These are phyloP conservation scores for Globisporangium nunn DNA, from an alignment of 352 stramenopile species.

Conservation along the genomic window DNA sequence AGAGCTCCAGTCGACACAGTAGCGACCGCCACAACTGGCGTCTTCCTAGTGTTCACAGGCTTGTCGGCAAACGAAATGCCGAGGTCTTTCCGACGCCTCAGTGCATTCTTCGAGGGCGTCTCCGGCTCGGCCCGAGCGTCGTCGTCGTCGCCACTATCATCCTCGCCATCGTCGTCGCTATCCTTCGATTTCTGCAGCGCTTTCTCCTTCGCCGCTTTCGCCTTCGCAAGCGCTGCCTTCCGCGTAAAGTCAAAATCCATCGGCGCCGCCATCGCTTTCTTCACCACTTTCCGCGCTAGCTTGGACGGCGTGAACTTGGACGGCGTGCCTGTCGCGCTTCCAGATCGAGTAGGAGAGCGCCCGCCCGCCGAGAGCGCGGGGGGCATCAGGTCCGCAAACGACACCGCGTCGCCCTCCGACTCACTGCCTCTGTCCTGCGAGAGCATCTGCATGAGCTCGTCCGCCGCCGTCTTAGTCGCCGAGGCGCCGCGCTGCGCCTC, in stretches of 20 bases:
- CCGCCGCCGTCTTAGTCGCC: slow-evolving; percentile 20
- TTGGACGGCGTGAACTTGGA: slow-evolving; percentile 18
- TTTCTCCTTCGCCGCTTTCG: slow-evolving; percentile 19
- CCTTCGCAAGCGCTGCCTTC: slow-evolving; percentile 28
- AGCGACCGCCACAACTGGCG: not conserved
- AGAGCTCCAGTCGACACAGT: not conserved
- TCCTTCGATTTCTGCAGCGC: slow-evolving; percentile 19
- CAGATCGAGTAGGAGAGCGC: not conserved
- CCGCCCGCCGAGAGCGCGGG: slow-evolving; percentile 18
- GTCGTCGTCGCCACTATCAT: not conserved
- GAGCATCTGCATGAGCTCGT: slow-evolving; percentile 51
- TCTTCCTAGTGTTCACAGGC: not conserved
- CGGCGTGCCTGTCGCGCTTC: slow-evolving; percentile 1
- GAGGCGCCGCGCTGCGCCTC: slow-evolving; percentile 2
- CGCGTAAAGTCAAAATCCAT: slow-evolving; percentile 52
- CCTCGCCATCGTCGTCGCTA: not conserved
- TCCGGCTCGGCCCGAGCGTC: slow-evolving; percentile 3
- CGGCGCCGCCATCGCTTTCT: slow-evolving; percentile 17
- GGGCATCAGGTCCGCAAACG: slow-evolving; percentile 48
- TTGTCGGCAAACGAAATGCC: slow-evolving; percentile 4
- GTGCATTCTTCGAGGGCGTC: slow-evolving; percentile 13
- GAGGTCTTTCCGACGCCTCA: slow-evolving; percentile 18
- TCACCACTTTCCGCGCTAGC: slow-evolving; percentile 16
- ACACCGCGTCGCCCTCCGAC: slow-evolving; percentile 40
- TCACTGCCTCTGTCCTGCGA: slow-evolving; percentile 52